Evolutionary conservation across 2,329 filamentous ascomycete genomes (phyloP).

Genomic region (Leptographium radiaticola): DNA sequence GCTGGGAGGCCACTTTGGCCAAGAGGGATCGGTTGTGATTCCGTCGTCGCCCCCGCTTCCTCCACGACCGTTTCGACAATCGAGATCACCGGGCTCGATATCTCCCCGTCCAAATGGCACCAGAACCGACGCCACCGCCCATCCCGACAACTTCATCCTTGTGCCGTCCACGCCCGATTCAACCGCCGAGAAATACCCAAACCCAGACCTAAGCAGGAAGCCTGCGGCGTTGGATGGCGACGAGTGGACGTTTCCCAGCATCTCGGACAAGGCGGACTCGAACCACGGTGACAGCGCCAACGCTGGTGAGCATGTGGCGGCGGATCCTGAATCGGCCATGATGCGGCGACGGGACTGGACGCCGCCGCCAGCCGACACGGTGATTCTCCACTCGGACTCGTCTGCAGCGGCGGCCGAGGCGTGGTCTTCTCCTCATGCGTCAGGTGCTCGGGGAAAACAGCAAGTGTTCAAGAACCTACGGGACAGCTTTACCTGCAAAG

Average conservation of each 20-base stretch:
- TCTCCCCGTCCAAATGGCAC: background rate
- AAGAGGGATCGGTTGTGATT: background rate
- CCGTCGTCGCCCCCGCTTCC: constrained; percentile 6
- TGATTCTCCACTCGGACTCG: constrained; percentile 15
- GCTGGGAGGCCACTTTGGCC: background rate
- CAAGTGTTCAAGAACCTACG: constrained; percentile 30
- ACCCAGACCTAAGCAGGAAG: background rate
- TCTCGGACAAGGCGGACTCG: background rate
- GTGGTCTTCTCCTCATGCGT: constrained; percentile 5
- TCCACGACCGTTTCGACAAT: background rate
- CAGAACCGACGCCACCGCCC: no score
- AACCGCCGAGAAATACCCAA: background rate
- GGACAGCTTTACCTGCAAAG: constrained; percentile 15
- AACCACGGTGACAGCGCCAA: background rate
- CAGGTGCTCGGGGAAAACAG: constrained; percentile 6
- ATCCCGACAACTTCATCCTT: background rate
- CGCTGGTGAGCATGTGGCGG: background rate
- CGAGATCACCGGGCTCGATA: background rate
- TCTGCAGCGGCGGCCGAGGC: constrained; percentile 19
- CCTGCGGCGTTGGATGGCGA: background rate
- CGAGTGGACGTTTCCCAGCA: background rate
- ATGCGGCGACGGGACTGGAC: constrained; percentile 54
- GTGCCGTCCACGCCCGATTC: background rate
- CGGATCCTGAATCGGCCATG: constrained; percentile 32
- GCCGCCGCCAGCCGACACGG: constrained; percentile 30